phyloP scores from a whole-genome alignment of 495 filamentous ascomycete genomes.

The Friedmanniomyces endolithicus region DNA sequence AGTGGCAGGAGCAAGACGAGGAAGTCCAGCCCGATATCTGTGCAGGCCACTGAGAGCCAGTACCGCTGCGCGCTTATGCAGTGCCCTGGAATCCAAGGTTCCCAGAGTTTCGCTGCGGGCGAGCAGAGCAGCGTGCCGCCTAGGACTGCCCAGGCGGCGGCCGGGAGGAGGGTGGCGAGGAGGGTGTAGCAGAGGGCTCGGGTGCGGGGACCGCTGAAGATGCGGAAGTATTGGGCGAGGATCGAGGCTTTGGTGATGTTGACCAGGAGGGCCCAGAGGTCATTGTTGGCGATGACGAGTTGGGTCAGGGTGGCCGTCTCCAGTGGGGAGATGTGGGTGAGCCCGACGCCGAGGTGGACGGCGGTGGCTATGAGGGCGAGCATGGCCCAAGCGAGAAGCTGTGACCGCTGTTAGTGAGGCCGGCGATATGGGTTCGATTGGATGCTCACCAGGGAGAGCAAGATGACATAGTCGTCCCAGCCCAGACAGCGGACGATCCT shows the following conservation, averaged over 20 bases:
- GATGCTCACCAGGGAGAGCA: constrained; percentile 18
- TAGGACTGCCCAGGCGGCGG: constrained; percentile 21
- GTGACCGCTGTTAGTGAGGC: neutral
- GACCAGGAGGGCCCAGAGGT: constrained; percentile 21
- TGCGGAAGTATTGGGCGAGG: constrained; percentile 24
- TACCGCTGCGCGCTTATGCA: constrained; percentile 21
- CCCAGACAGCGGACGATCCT: constrained; percentile 17
- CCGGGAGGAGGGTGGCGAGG: constrained; percentile 15
- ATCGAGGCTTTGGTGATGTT: constrained; percentile 29
- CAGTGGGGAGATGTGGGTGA: neutral
- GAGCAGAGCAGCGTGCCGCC: constrained; percentile 26
- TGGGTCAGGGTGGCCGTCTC: constrained; percentile 6
- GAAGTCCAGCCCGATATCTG: constrained; percentile 25
- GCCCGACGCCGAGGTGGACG: constrained; percentile 8
- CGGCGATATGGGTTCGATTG: neutral
- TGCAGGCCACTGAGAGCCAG: constrained; percentile 21
- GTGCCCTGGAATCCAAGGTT: constrained; percentile 14
- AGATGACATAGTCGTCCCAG: constrained; percentile 24
- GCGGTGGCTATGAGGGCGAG: constrained; percentile 10
- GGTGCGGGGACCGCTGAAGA: constrained; percentile 17
- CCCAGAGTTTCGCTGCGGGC: constrained; percentile 26
- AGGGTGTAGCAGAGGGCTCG: constrained; percentile 16
- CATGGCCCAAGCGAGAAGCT: constrained; percentile 17
- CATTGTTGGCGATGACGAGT: constrained; percentile 25
- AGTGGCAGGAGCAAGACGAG: constrained; percentile 25